Evolutionary conservation across 2,329 filamentous ascomycete genomes (phyloP).

Genomic region (Epichloe elymi): DNA sequence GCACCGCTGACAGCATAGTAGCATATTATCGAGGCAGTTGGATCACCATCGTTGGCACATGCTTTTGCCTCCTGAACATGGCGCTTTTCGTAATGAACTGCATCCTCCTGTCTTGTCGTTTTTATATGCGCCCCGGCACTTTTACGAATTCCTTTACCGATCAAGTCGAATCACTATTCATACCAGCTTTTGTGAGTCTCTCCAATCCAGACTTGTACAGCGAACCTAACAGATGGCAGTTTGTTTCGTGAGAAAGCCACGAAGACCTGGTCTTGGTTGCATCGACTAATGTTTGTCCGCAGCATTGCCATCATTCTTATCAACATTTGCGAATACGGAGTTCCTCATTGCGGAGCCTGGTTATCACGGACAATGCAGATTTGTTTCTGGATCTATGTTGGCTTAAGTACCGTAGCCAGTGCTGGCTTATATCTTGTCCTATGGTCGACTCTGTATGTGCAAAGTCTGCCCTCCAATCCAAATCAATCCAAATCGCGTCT

Average conservation of each 20-base stretch:
- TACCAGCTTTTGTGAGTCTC: constrained; percentile 45
- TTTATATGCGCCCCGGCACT: constrained; percentile 55
- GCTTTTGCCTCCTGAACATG: constrained; percentile 52
- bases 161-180: constrained; percentile 66
- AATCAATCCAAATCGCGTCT: neutral
- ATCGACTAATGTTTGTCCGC: neutral
- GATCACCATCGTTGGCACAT: constrained; percentile 43
- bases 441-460: constrained; percentile 44
- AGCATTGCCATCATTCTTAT: constrained; percentile 59
- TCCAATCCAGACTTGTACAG: neutral
- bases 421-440: constrained; percentile 62
- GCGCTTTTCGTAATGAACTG: constrained; percentile 50
- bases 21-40: constrained; percentile 28
- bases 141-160: constrained; percentile 61
- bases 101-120: constrained; percentile 51
- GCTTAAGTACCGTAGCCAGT: constrained; percentile 52
- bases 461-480: neutral
- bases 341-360: constrained; percentile 48
- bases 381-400: constrained; percentile 63
- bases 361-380: constrained; percentile 45
- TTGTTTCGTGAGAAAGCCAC: constrained; percentile 28
- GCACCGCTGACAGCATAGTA: neutral
- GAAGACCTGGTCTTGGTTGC: neutral
- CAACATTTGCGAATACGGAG: constrained; percentile 66
- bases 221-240: constrained; percentile 13